phyloP scores from a whole-genome alignment of 805 yeast genomes.

The Spathaspora girioi region DNA sequence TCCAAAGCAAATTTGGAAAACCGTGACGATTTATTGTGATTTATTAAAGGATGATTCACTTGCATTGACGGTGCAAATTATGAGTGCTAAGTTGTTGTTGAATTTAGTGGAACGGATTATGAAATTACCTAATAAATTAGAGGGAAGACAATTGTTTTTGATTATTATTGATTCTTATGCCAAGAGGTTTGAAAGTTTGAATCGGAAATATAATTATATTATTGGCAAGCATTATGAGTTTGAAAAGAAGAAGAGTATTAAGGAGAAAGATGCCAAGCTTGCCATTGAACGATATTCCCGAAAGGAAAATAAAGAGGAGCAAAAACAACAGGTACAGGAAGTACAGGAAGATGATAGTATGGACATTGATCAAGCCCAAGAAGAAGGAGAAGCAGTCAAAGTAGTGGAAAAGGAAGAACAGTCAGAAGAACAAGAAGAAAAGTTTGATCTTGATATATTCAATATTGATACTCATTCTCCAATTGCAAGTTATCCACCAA shows the following conservation, averaged over 20 bases:
- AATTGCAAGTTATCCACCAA: constrained; percentile 51
- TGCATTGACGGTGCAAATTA: constrained; percentile 87
- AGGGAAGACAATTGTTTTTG: constrained; percentile 80
- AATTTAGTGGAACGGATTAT: constrained; percentile 86
- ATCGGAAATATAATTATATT: constrained; percentile 65
- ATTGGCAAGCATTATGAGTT: constrained; percentile 57
- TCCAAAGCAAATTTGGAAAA: constrained; percentile 79
- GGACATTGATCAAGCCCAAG: constrained; percentile 4
- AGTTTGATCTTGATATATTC: constrained; percentile 25
- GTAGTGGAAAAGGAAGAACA: constrained; percentile 7
- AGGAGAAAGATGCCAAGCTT: constrained; percentile 40
- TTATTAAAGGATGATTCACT: constrained; percentile 77
- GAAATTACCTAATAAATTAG: constrained; percentile 76
- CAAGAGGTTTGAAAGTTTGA: constrained; percentile 71
- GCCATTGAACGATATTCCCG: constrained; percentile 36
- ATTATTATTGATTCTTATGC: constrained; percentile 85
- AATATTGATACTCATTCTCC: constrained; percentile 46
- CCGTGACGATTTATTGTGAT: constrained; percentile 77
- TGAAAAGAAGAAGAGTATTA: constrained; percentile 38
- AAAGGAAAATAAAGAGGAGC: too few species aligned
- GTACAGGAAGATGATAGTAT: neutral
- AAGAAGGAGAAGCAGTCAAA: constrained; percentile 1
- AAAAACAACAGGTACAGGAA: neutral
- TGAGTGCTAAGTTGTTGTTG: constrained; percentile 88
- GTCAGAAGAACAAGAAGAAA: constrained; percentile 8